Base-by-base conservation (phyloP, 2,329 filamentous ascomycete species). In the Dothistroma septosporum region DNA sequence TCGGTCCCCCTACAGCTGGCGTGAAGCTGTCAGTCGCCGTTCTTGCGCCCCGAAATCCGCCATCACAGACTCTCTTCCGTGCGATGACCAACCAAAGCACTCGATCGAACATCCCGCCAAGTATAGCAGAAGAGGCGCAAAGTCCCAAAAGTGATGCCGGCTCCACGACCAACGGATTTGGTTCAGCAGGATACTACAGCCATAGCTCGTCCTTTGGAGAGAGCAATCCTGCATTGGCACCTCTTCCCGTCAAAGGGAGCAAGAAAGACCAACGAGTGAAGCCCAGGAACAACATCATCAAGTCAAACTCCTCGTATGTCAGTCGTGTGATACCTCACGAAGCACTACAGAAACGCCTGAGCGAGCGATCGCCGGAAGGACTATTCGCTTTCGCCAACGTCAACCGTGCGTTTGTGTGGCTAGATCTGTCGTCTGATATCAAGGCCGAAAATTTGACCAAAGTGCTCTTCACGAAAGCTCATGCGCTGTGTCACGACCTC, bases 301-400 rank as follows among this genome's bases (percentile, higher is more conserved):
- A 99, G 81, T 97, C 92, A 78, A 97, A 96, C 76, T 99, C 94
- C 10, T 96, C 93, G 0, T 99, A 97, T 73, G 94, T 99, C 32
- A 97, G 93, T n/a, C 82, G 94, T 58, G 93, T 97, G 33, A 96
- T 97, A 65, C 87, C 92, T 16, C 90, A 96, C 70, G 94, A 99
- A 69, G 82, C 83, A 4, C 76, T 95, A 58, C 82, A 84, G 22
- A 96, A 94, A 76, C 87, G 90, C 65, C 76, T 97, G 64, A 84
- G 85, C 53, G 94, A 97, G 33, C 87, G 91, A 64, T 85, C 87
- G 12, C 81, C 82, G 2, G 90, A 94, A 64, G 92, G 92, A 0
- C 76, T 94, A 3, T 96, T 94, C 76, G 90, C 89, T 1, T 97
- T 99, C 80, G 92, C 90, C 53, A 99, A 99, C 72, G 89, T 97